Evolutionary conservation across 192 early-diverging fungal genomes (phyloP).

Genomic region (Linnemannia hyalina): DNA sequence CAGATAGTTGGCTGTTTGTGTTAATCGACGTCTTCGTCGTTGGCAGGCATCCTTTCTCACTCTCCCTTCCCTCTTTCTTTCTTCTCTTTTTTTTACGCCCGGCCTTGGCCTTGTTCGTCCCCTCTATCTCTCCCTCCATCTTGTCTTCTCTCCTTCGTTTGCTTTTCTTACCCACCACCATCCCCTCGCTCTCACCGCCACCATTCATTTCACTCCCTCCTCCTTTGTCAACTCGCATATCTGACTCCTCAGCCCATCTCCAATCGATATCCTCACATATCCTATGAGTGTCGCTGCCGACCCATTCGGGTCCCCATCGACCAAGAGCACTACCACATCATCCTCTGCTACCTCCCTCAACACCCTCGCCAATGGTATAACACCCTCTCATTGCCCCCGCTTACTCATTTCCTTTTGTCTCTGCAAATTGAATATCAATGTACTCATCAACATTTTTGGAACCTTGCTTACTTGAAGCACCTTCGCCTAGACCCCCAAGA

Average conservation of each 20-base stretch:
- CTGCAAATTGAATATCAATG: neutral
- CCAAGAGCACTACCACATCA: neutral
- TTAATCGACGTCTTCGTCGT: neutral
- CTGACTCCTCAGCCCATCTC: neutral
- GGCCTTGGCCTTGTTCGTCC: neutral
- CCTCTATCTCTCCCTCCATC: neutral
- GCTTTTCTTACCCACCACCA: neutral
- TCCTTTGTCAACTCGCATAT: neutral
- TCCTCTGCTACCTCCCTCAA: neutral
- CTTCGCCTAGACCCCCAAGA: neutral
- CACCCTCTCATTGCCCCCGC: neutral
- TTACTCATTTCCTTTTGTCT: neutral
- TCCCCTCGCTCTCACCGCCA: neutral
- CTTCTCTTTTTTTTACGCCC: neutral
- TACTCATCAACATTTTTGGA: neutral
- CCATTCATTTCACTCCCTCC: neutral
- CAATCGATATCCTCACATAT: neutral
- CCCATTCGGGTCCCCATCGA: constrained; percentile 1
- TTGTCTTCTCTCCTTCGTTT: neutral
- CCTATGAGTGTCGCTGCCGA: neutral
- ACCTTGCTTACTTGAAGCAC: neutral
- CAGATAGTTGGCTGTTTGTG: neutral
- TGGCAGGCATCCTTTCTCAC: neutral
- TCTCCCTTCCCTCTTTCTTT: neutral
- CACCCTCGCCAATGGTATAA: neutral